Base-by-base conservation (phyloP, 768 basidiomycete genomes). In the Clavulina sp. region DNA sequence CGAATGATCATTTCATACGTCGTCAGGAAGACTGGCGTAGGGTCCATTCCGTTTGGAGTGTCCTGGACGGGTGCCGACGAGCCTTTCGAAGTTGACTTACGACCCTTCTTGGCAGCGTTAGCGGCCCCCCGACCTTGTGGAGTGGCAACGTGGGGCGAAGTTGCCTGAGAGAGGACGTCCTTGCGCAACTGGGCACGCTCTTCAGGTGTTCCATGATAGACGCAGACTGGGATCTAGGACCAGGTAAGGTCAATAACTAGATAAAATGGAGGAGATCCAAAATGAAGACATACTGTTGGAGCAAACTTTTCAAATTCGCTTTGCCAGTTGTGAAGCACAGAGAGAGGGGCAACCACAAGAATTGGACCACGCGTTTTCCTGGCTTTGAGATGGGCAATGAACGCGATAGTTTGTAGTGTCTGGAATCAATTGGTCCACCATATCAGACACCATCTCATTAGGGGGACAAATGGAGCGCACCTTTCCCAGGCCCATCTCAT, bases 341-440 rank as follows among this genome's bases (percentile, higher is more conserved):
- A 88, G 1, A 97, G 75, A 0, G 95, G 95, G 56, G 87, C 89
- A 19, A 96, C 88, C 52, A 99, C 66, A 24, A 99, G 73, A 64
- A 92, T 84, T 0, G 87, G 85, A 16, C 75, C 73, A 54, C 70
- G 72, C 43, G 82, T 76, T 3, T 76, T 70, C 51, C 83, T 73
- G 52, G 84, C 80, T 29, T 87, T 80, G 1, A 99, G 72, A 64
- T 91, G 82, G 0, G 92, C 92, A 53, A 86, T 77, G 63, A 97
- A 95, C 0, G 92, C 78, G 41, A 99, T 99, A 0, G 80, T 85
- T 72, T 99, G 95, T 0, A 97, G 71, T 0, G 95, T 99, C 85
- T 95, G 59, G 16, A 58, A 2, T 13, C 13, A 46, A 9, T 9
- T 9, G 34, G 9, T 9, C 34, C 7, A 38, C 48, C 24, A 49